Conservation (phyloP, 2,329 filamentous ascomycete genomes). For the Orbilia oligospora region DNA sequence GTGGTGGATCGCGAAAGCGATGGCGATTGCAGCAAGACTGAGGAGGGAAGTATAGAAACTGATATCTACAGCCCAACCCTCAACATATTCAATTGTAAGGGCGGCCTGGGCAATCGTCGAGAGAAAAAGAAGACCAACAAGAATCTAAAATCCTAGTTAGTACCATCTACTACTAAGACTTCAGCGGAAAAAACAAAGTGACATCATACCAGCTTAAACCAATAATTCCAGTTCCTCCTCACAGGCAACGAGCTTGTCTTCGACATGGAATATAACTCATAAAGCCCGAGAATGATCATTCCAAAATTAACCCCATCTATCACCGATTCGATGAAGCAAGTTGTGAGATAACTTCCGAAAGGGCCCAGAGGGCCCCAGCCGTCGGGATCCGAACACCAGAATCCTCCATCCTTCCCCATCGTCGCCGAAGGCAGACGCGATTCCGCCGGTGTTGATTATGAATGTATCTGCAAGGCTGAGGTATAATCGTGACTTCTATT, state of each 20-base stretch:
- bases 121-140: slow-evolving; percentile 71
- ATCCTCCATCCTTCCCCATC: slow-evolving; percentile 60
- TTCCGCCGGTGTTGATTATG: slow-evolving; percentile 15
- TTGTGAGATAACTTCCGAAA: slow-evolving; percentile 89
- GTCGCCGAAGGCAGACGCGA: slow-evolving; percentile 57
- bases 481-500: slow-evolving; percentile 18
- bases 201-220: slow-evolving; percentile 81
- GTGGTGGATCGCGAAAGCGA: slow-evolving; percentile 86
- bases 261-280: slow-evolving; percentile 84
- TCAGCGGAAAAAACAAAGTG: not conserved
- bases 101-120: slow-evolving; percentile 78
- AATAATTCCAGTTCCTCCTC: slow-evolving; percentile 91
- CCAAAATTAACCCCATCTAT: slow-evolving; percentile 82
- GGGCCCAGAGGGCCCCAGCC: slow-evolving; percentile 96
- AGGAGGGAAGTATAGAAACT: slow-evolving; percentile 84
- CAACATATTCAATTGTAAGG: slow-evolving; percentile 79
- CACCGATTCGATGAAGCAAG: slow-evolving; percentile 96
- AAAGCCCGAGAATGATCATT: slow-evolving; percentile 82
- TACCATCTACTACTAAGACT: not conserved
- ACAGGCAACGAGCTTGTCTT: slow-evolving; percentile 78
- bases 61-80: slow-evolving; percentile 84
- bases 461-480: not conserved
- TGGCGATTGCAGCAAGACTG: slow-evolving; percentile 78
- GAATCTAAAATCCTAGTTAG: slow-evolving; percentile 59
- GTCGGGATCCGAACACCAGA: slow-evolving; percentile 60